These are phyloP conservation scores for Parsonsia alboflavescens DNA, from an alignment of 257 asterid species.

Conservation along the genomic window DNA sequence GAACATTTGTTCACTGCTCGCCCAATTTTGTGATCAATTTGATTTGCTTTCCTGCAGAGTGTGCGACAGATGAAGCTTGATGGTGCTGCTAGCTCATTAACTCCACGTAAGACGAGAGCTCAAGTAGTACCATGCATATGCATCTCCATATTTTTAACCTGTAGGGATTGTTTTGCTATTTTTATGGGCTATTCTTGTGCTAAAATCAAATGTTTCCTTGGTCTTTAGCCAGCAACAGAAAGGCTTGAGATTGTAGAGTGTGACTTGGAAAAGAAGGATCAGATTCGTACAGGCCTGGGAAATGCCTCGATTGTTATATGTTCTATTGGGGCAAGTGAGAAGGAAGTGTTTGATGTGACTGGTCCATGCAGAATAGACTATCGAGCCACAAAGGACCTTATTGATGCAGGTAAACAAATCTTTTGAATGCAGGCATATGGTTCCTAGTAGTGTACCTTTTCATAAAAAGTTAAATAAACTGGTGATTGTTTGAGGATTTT, in stretches of 20 bases:
- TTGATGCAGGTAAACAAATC: conserved; percentile 67
- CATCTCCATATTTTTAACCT: not conserved
- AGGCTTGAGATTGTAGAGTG: conserved; percentile 94
- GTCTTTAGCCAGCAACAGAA: conserved; percentile 97
- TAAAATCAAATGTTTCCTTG: conserved; percentile 51
- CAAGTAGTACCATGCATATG: conserved; percentile 10
- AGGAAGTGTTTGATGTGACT: conserved; percentile 72
- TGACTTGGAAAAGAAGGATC: conserved; percentile 75
- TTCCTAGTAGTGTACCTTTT: not conserved
- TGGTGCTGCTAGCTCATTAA: conserved; percentile 36
- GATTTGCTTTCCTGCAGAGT: conserved; percentile 48
- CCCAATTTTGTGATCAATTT: conserved; percentile 2
- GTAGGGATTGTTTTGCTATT: conserved; percentile 5
- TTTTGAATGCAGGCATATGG: conserved; percentile 4
- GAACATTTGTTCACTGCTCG: not conserved
- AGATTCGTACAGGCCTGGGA: conserved; percentile 61
- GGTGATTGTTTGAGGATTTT: not conserved
- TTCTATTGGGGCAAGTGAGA: conserved; percentile 98
- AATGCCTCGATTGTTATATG: conserved; percentile 77
- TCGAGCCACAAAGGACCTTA: conserved; percentile 77
- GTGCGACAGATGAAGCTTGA: conserved; percentile 61
- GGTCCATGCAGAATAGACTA: conserved; percentile 93
- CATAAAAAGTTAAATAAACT: not conserved
- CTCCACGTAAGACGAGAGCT: conserved; percentile 55
- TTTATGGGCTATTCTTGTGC: conserved; percentile 20